A percentile compares a stretch with the other conserved stretches of the same genome.
phyloP scores from a whole-genome alignment of 2,329 filamentous ascomycete genomes.

The Cladophialophora bantiana region DNA sequence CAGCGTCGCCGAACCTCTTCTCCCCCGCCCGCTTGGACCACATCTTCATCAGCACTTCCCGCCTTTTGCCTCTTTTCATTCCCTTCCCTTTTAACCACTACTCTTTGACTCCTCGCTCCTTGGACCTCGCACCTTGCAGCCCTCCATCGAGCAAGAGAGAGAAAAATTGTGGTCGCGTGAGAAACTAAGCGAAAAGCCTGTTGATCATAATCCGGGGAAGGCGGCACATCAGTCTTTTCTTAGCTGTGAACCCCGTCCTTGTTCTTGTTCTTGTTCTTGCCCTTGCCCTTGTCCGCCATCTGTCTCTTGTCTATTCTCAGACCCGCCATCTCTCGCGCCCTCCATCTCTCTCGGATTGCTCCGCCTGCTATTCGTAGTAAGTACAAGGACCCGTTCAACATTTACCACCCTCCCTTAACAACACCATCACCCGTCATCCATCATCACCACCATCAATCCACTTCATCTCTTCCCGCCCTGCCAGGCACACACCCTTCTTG shows the following conservation, averaged over 20 bases:
- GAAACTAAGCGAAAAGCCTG: slow-evolving; percentile 22
- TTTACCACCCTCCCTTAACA: background rate
- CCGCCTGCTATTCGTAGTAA: slow-evolving; percentile 16
- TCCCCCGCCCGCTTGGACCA: slow-evolving; percentile 17
- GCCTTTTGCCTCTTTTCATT: slow-evolving; percentile 6
- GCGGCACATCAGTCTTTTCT: slow-evolving; percentile 14
- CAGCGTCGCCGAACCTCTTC: slow-evolving; percentile 1
- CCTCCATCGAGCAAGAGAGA: background rate
- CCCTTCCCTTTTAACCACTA: background rate
- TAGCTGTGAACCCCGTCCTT: slow-evolving; percentile 4
- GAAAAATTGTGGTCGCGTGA: slow-evolving; percentile 23
- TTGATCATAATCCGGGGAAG: slow-evolving; percentile 31
- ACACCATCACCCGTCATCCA: background rate
- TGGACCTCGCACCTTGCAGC: background rate
- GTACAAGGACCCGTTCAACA: slow-evolving; percentile 13
- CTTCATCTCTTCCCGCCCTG: background rate
- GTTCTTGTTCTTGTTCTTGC: background rate
- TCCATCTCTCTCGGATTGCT: slow-evolving; percentile 28
- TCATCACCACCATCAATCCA: background rate
- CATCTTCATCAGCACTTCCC: slow-evolving; percentile 14
- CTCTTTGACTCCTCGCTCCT: slow-evolving; percentile 6
- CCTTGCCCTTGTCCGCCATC: background rate
- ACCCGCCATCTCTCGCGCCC: background rate
- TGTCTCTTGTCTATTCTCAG: background rate
- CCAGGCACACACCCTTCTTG: background rate